Percentiles rank a stretch among this genome's conserved stretches.
These are phyloP conservation scores for Tolypocladium guangdongense DNA, from an alignment of 2,329 filamentous ascomycete species.

Conservation along the genomic window DNA sequence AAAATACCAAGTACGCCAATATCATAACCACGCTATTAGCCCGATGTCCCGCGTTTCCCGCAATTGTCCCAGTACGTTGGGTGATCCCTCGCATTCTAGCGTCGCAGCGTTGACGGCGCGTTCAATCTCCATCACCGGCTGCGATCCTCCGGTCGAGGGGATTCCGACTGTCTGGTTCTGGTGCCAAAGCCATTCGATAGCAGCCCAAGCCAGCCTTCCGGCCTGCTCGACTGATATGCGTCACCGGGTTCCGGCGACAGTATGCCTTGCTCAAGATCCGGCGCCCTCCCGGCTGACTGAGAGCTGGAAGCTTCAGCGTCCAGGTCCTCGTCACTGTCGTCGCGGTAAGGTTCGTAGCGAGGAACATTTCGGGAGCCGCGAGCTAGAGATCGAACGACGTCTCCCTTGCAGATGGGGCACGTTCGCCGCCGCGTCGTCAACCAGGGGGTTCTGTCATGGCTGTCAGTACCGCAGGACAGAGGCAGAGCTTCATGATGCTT, in stretches of 20 bases:
- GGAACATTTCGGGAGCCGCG: slow-evolving; percentile 39
- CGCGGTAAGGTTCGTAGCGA: slow-evolving; percentile 43
- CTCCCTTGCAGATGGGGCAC: slow-evolving; percentile 98
- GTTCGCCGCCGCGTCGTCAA: slow-evolving; percentile 87
- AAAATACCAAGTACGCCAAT: slow-evolving; percentile 3
- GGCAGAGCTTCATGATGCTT: neutral
- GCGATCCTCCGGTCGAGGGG: slow-evolving; percentile 13
- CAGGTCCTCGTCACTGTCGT: slow-evolving; percentile 36
- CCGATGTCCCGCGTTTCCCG: neutral
- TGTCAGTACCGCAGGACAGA: slow-evolving; percentile 8
- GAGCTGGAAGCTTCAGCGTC: slow-evolving; percentile 23
- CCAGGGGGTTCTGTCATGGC: slow-evolving; percentile 70
- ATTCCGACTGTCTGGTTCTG: slow-evolving; percentile 9
- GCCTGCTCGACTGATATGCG: slow-evolving; percentile 10
- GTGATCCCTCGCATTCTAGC: neutral
- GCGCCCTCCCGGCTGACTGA: slow-evolving; percentile 17
- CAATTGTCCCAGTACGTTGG: neutral
- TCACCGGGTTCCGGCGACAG: slow-evolving; percentile 10
- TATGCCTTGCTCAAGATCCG: slow-evolving; percentile 34
- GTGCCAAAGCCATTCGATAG: slow-evolving; percentile 20
- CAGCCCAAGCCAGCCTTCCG: slow-evolving; percentile 26
- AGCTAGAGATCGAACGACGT: slow-evolving; percentile 68
- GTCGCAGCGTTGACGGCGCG: neutral
- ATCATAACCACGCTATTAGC: neutral
- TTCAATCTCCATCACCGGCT: neutral